phyloP scores from a whole-genome alignment of 768 basidiomycete genomes.

The Hydnum rufescens region DNA sequence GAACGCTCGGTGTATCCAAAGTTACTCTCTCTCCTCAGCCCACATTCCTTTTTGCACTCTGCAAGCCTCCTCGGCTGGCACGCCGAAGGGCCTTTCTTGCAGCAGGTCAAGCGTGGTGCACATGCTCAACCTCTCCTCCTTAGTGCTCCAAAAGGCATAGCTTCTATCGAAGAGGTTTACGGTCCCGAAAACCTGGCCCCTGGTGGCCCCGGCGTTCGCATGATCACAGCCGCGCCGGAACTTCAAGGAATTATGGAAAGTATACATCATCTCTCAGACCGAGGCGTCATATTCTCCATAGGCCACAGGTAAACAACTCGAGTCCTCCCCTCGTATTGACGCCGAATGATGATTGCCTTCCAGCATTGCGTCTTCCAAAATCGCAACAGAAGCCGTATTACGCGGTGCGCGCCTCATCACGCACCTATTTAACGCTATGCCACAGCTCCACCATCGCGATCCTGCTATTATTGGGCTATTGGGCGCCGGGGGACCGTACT shows the following conservation, averaged over 20 bases:
- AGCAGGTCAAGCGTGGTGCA: slow-evolving; percentile 63
- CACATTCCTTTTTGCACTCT: slow-evolving; percentile 32
- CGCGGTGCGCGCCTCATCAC: slow-evolving; percentile 73
- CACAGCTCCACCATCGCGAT: slow-evolving; percentile 73
- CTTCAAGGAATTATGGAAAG: slow-evolving; percentile 61
- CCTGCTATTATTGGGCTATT: slow-evolving; percentile 81
- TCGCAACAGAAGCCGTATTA: slow-evolving; percentile 49
- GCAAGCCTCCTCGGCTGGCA: slow-evolving; percentile 79
- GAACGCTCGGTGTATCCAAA: slow-evolving; percentile 55
- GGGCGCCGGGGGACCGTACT: slow-evolving; percentile 26
- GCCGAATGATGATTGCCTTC: not conserved
- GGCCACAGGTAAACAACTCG: slow-evolving; percentile 50
- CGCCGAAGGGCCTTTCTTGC: slow-evolving; percentile 77
- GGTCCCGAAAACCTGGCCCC: slow-evolving; percentile 37
- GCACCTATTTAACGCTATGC: slow-evolving; percentile 89
- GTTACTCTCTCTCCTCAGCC: slow-evolving; percentile 44
- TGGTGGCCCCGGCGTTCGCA: slow-evolving; percentile 35
- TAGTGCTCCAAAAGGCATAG: slow-evolving; percentile 39
- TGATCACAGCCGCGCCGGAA: slow-evolving; percentile 79
- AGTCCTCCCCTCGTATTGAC: not conserved
- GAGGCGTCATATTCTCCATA: slow-evolving; percentile 65
- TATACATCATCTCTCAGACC: slow-evolving; percentile 34
- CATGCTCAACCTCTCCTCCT: slow-evolving; percentile 51
- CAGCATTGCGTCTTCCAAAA: slow-evolving; percentile 54
- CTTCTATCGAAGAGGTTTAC: slow-evolving; percentile 56